phyloP scores from a whole-genome alignment of 768 basidiomycete species.

The Suillus discolor region DNA sequence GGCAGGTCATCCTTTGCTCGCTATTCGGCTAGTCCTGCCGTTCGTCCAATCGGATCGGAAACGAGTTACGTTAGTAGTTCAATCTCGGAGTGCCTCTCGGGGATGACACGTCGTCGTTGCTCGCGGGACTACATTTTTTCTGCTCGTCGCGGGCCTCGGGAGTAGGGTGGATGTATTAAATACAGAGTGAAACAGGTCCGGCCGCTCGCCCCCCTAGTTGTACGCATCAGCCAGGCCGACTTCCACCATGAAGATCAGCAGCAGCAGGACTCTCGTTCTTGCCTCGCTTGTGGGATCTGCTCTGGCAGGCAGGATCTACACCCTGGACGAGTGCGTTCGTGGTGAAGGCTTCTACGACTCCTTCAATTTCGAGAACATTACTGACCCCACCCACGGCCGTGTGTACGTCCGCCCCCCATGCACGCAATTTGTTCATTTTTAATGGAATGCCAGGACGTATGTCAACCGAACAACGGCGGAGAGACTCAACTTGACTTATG shows the following conservation, averaged over 20 bases:
- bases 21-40: background rate
- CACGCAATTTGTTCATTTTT: background rate
- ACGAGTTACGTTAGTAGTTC: background rate
- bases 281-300: slow-evolving; percentile 14
- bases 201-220: background rate
- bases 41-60: background rate
- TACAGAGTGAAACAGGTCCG: background rate
- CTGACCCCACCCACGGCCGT: slow-evolving; percentile 68
- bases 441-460: slow-evolving; percentile 23
- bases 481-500: slow-evolving; percentile 33
- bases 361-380: slow-evolving; percentile 50
- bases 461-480: slow-evolving; percentile 27
- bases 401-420: slow-evolving; percentile 47
- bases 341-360: slow-evolving; percentile 51
- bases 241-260: slow-evolving; percentile 19
- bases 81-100: background rate
- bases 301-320: slow-evolving; percentile 26
- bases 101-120: background rate
- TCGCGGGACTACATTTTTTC: background rate
- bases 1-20: background rate
- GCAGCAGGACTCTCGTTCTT: slow-evolving; percentile 14
- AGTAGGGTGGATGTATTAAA: background rate
- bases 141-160: background rate
- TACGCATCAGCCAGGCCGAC: background rate
- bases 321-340: slow-evolving; percentile 41